Conservation (phyloP, 176 grass and related monocot species). For the Juncus inflexus region DNA sequence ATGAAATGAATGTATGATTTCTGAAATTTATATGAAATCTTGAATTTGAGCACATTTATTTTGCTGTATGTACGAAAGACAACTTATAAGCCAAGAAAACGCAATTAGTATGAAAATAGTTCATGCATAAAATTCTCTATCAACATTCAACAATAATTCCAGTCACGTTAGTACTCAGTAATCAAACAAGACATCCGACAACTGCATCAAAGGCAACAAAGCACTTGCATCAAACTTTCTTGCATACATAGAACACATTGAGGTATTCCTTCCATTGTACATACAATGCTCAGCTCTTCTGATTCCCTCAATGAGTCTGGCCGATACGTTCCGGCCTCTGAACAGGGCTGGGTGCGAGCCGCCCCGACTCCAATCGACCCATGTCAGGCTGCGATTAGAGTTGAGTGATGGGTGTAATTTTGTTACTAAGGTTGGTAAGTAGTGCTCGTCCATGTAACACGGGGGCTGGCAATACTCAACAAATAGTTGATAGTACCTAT, state of each 20-base stretch:
- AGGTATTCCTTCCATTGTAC: not conserved
- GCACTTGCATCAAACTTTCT: conserved; percentile 33
- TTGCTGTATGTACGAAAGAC: too few species aligned
- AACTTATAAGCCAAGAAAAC: too few species aligned
- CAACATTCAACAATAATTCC: too few species aligned
- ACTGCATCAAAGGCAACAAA: conserved; percentile 25
- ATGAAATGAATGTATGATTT: too few species aligned
- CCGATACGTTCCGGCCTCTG: conserved; percentile 14
- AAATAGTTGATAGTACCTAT: conserved; percentile 23
- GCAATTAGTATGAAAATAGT: too few species aligned
- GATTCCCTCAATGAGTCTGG: conserved; percentile 14
- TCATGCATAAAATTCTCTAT: too few species aligned
- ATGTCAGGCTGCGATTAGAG: conserved; percentile 36
- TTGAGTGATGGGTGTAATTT: conserved; percentile 17
- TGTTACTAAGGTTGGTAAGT: conserved; percentile 33
- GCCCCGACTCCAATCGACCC: conserved; percentile 24
- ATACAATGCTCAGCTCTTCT: conserved; percentile 8
- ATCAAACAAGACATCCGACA: conserved; percentile 17
- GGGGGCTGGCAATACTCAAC: conserved; percentile 27
- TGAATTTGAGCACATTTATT: too few species aligned
- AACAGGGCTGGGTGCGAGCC: conserved; percentile 30
- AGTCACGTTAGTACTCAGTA: conserved; percentile 7
- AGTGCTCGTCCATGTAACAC: conserved; percentile 43
- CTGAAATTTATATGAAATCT: too few species aligned
- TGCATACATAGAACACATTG: conserved; percentile 38